Evolutionary conservation across 139 green algal species (phyloP), one percentile per base, ranked within the genome.

Genomic region (Monoraphidium neglectum): DNA sequence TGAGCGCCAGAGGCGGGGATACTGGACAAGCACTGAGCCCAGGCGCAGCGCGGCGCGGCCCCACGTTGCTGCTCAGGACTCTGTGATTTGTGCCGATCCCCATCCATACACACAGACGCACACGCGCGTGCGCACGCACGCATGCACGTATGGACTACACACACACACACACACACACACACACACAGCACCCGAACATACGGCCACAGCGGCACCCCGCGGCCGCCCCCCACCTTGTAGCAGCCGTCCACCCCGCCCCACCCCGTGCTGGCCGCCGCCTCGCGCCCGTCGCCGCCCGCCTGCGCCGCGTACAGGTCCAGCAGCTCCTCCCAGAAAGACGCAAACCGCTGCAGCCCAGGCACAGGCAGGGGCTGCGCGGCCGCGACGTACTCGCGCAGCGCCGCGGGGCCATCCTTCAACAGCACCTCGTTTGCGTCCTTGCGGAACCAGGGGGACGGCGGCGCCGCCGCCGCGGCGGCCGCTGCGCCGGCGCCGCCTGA

Each of bases 351-450:
- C 46, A 98, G 87, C 1, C 94, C 95, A 0, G 84, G 60, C 47
- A 98, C 92, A n/a, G 93, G 92, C 57, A 92, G 87, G 4, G 86
- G 78, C 72, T 95, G 74, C 3, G 92, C 90, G 16, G 38, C 73
- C 37, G 90, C 84, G 15, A 98, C 43, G 18, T 87, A 90, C 12
- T 36, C 70, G 13, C 51, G 62, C 66, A 98, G 75, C 26, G 76
- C 82, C 13, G 84, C 77, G 0, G 77, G 60, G 0, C 93, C 93
- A 68, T 97, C 87, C 38, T 76, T 73, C 68, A 94, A 70, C 60
- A 98, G 82, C 61, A 96, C 89, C 75, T 98, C 94, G 77, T 98
- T 98, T 13, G 94, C 94, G 76, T 98, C 94, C 85, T 98, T 98
- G 46, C 90, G 73, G n/a, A 81, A 78, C 51, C 62, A 81, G 15